Percentiles rank a stretch among this genome's conserved stretches.
Evolutionary conservation across 352 stramenopile genomes (phyloP).

Genomic region (Globisporangium barbulae): DNA sequence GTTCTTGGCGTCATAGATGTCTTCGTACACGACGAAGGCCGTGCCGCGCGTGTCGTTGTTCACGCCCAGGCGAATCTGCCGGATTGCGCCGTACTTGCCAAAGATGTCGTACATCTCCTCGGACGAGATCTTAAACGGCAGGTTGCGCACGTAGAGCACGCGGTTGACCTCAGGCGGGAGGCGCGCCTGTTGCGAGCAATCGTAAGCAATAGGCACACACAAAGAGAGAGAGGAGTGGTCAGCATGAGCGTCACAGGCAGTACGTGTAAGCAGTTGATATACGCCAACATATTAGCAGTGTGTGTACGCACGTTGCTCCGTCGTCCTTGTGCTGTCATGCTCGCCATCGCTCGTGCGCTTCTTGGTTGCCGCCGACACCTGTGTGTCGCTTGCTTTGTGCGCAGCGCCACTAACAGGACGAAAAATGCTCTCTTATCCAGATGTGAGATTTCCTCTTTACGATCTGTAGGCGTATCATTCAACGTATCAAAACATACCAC

Average conservation of each 20-base stretch:
- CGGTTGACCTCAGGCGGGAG: constrained; percentile 98
- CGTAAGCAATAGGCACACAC: background rate
- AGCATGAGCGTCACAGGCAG: too few species aligned
- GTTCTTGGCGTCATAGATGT: constrained; percentile 99
- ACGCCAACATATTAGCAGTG: background rate
- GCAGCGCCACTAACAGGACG: background rate
- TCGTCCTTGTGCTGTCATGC: constrained; percentile 8
- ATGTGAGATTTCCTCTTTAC: background rate
- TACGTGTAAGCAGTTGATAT: too few species aligned
- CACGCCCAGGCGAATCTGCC: constrained; percentile 93
- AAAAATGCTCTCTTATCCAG: background rate
- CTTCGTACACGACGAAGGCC: constrained; percentile 98
- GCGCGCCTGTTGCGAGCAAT: constrained; percentile 42
- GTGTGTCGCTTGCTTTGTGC: constrained; percentile 1
- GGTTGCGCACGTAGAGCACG: constrained; percentile 96
- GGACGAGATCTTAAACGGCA: constrained; percentile 98
- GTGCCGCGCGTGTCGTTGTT: constrained; percentile 96
- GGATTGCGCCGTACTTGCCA: constrained; percentile 99
- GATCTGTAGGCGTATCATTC: too few species aligned
- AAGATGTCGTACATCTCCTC: constrained; percentile 99
- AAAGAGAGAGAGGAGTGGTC: background rate
- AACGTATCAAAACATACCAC: too few species aligned
- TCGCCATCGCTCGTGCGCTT: background rate
- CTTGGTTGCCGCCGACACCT: background rate
- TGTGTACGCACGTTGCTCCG: background rate